A percentile compares a stretch with the other conserved stretches of the same genome.
Conservation (phyloP, 2,329 filamentous ascomycete species). For the Colletotrichum endophyticum region DNA sequence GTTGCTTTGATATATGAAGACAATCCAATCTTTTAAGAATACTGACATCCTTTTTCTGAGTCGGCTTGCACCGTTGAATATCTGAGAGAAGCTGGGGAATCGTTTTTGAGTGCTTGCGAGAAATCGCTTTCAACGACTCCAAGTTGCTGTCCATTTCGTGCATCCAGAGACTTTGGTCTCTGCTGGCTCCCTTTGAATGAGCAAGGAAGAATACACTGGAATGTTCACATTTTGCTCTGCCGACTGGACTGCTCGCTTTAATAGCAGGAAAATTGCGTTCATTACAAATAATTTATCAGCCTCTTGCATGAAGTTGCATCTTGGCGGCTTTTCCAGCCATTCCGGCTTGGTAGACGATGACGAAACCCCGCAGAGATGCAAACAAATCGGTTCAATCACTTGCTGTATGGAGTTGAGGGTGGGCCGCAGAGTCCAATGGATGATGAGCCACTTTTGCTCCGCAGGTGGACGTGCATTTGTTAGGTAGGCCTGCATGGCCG, state of each 20-base stretch:
- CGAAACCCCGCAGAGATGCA: background rate
- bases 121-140: background rate
- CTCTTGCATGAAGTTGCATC: background rate
- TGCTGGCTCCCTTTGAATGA: background rate
- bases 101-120: background rate
- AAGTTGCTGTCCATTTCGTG: background rate
- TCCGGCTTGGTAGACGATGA: background rate
- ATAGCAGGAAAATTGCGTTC: rapidly evolving
- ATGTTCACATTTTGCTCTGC: background rate
- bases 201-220: background rate
- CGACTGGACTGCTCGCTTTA: rapidly evolving
- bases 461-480: background rate
- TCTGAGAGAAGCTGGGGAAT: background rate
- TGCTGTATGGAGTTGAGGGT: rapidly evolving
- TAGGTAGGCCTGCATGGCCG: background rate
- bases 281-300: background rate
- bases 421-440: background rate
- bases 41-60: background rate
- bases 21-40: background rate
- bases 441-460: rapidly evolving
- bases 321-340: background rate
- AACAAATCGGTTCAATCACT: background rate
- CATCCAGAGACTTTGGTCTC: rapidly evolving
- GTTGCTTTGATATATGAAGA: background rate
- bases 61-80: background rate